Evolutionary conservation across 2,329 filamentous ascomycete genomes (phyloP), one percentile per base, ranked within the genome.

Genomic region (Botrytis galanthina): DNA sequence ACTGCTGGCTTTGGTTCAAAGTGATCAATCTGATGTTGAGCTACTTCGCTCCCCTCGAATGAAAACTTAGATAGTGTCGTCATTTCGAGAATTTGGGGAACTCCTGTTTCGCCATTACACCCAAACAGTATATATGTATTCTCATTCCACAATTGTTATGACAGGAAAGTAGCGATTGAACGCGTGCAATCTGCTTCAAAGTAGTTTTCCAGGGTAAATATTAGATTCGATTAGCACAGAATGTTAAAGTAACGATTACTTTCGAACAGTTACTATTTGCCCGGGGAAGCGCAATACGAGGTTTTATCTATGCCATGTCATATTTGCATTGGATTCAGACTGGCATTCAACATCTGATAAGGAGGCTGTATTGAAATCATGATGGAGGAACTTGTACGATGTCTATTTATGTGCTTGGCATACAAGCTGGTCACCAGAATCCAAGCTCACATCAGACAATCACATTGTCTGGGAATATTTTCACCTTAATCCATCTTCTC

Each of bases 271-370:
- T 16, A n/a, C 26, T 54, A 26, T n/a, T 16, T n/a, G 12, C 48
- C 12, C 48, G 12, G 26, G 5, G 48, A 54, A n/a, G 48, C 12
- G 22, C 10, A 14, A 14, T 51, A 14, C 48, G 2, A 14, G 26
- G 48, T 14, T n/a, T 51, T n/a, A 14, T 51, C 22, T n/a, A 5
- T n/a, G 9, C 6, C 4, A 51, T n/a, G 22, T n/a, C 10, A 5
- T 9, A n/a, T 51, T n/a, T 26, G 7, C 1, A 51, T 10, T 10
- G 1, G 0, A 0, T 5, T 1, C 6, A 51, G 46, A 51, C 22
- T 51, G 46, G 4, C 0, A 51, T 51, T 51, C 10, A 26, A 51
- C 3, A 26, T 51, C 46, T 51, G 22, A 51, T 10, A 51, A 51
- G 22, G 48, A n/a, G 10, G 10, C 48, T 0, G 22, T 51, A 3